Evolutionary conservation across 257 asterid genomes (phyloP).

Genomic region (Parsonsia alboflavescens): DNA sequence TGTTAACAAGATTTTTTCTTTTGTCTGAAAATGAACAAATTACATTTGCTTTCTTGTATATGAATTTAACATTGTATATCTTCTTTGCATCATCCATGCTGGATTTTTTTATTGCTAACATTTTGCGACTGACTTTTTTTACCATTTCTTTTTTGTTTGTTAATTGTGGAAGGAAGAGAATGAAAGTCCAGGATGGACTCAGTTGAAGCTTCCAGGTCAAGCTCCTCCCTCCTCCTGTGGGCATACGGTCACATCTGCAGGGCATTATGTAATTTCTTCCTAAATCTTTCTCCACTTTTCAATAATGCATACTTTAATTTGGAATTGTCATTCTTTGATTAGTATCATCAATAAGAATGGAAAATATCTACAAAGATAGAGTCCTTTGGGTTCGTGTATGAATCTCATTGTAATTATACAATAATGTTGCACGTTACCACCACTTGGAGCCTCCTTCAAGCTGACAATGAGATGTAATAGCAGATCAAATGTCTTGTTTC

Average conservation of each 20-base stretch:
- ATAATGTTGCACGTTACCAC: neutral
- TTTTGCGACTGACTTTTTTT: slow-evolving; percentile 4
- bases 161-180: slow-evolving; percentile 89
- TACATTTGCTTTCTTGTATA: neutral
- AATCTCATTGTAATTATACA: neutral
- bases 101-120: neutral
- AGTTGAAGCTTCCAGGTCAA: slow-evolving; percentile 97
- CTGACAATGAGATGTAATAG: neutral
- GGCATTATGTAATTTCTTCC: slow-evolving; percentile 56
- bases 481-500: neutral
- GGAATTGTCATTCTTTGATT: neutral
- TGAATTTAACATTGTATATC: neutral
- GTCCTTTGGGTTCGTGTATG: neutral
- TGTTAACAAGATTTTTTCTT: neutral
- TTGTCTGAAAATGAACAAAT: neutral
- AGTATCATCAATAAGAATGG: neutral
- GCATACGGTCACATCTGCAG: slow-evolving; percentile 95
- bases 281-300: neutral
- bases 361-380: neutral
- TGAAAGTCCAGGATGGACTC: slow-evolving; percentile 99
- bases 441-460: neutral
- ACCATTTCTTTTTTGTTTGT: slow-evolving; percentile 15
- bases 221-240: slow-evolving; percentile 97
- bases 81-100: neutral
- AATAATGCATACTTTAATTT: neutral